A percentile compares a stretch with the other conserved stretches of the same genome.
Conservation (phyloP, 2,329 filamentous ascomycete species). For the Fusarium ramigenum region DNA sequence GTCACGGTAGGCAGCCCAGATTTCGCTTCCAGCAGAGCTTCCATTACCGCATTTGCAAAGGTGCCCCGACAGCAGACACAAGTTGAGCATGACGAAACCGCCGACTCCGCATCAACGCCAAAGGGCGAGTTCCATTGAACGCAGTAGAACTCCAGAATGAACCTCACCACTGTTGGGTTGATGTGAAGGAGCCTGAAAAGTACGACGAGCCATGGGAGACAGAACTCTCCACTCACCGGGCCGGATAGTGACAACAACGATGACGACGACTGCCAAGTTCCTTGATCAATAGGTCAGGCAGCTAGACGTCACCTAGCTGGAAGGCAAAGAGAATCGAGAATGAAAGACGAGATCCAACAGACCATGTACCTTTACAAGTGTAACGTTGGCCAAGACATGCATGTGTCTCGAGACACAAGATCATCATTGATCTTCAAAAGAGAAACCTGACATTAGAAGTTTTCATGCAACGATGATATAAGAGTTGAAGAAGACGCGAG, state of each 20-base stretch:
- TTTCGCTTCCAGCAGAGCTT: background rate
- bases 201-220: background rate
- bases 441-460: no score
- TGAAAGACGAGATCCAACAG: background rate
- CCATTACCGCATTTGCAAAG: background rate
- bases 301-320: background rate
- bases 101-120: background rate
- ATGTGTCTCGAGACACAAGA: background rate
- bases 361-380: background rate
- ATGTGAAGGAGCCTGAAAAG: background rate
- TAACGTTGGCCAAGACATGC: background rate
- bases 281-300: background rate
- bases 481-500: background rate
- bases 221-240: background rate
- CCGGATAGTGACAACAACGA: background rate
- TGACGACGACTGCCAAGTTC: background rate
- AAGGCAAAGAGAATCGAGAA: background rate
- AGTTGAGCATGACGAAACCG: background rate
- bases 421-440: background rate
- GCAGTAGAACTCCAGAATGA: background rate
- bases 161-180: background rate
- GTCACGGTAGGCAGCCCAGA: background rate
- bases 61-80: background rate
- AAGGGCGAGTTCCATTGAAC: background rate
- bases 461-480: background rate